A percentile compares a stretch with the other conserved stretches of the same genome.
Conservation (phyloP, 139 green algal species). For the Closterium sp. region DNA sequence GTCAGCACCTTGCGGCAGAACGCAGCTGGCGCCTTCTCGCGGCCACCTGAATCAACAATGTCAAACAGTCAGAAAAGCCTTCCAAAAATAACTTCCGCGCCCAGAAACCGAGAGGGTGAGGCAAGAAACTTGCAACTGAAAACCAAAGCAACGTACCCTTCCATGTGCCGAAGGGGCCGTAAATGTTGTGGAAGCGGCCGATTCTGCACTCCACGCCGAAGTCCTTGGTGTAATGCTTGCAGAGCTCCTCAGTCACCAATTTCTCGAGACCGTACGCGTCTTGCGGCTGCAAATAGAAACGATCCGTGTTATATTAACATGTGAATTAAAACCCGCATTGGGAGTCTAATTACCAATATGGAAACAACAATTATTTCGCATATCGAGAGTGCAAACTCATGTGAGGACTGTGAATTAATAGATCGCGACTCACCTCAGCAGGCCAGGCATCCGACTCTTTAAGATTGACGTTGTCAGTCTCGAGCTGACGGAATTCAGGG, state of each 20-base stretch:
- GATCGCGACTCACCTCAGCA: slow-evolving; percentile 77
- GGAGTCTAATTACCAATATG: too few species aligned
- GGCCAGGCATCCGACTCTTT: slow-evolving; percentile 96
- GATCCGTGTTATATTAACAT: background rate
- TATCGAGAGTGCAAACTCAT: background rate
- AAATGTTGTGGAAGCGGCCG: slow-evolving; percentile 84
- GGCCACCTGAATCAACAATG: slow-evolving; percentile 61
- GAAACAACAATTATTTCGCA: too few species aligned
- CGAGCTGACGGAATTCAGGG: slow-evolving; percentile 92
- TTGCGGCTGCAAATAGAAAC: slow-evolving; percentile 74
- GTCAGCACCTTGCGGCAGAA: slow-evolving; percentile 97
- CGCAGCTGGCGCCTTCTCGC: slow-evolving; percentile 97
- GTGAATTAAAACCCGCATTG: too few species aligned
- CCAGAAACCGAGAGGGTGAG: too few species aligned
- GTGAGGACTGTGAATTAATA: background rate
- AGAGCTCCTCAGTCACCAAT: slow-evolving; percentile 94
- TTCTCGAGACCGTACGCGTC: slow-evolving; percentile 99
- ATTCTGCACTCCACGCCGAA: slow-evolving; percentile 95
- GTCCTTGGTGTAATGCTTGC: slow-evolving; percentile 97
- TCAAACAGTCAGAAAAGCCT: background rate
- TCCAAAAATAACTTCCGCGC: too few species aligned
- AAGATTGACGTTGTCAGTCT: slow-evolving; percentile 82
- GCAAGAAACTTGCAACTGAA: too few species aligned
- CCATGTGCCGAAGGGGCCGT: slow-evolving; percentile 96
- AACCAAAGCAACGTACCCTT: too few species aligned